Base-by-base conservation (phyloP, 2,329 filamentous ascomycete genomes). In the Myriosclerotinia curreyana region DNA sequence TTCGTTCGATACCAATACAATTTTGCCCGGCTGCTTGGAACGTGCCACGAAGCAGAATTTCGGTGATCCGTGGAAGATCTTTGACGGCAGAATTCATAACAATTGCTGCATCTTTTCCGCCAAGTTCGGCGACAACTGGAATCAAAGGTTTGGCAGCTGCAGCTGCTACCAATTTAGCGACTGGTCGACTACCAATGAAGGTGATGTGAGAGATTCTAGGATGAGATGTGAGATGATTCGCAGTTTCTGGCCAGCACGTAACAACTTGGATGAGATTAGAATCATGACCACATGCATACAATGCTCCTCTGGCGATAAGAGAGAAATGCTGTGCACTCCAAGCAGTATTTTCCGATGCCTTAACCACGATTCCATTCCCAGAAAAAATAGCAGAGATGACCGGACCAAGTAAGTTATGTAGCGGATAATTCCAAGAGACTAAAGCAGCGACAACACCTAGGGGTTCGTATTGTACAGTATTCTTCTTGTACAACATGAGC, bases 11-110 rank as follows among this genome's bases (percentile, higher is more conserved):
- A 63, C 95, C 95, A 74, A 99, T 94, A 77, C 95, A 99, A 79
- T 99, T 99, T 77, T 99, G 95, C 1, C 95, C 95, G 20, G 92
- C 89, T 60, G 92, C 92, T 77, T 99, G 95, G 78, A 98, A 99
- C 12, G 91, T 92, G 60, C 94, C 95, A 61, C 95, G 87, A 79
- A 99, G 88, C 67, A 98, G 84, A 68, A 96, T 89, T 67, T 92
- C 90, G 48, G 85, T 84, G 58, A 98, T 87, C 50, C 89, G 86
- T 5, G 84, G 78, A 65, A 98, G 81, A 71, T 92, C 83, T 65
- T 75, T 72, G 44, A 78, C 74, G 55, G 76, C 77, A 3, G 95
- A 92, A 75, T 97, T 92, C 49, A 98, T 86, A 28, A 99, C 79
- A 66, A 99, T 87, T 40, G 91, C 91, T 8, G 95, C 90, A 75